A percentile compares a stretch with the other conserved stretches of the same genome.
phyloP scores from a whole-genome alignment of 2,329 filamentous ascomycete species.

The Lachnellula arida region DNA sequence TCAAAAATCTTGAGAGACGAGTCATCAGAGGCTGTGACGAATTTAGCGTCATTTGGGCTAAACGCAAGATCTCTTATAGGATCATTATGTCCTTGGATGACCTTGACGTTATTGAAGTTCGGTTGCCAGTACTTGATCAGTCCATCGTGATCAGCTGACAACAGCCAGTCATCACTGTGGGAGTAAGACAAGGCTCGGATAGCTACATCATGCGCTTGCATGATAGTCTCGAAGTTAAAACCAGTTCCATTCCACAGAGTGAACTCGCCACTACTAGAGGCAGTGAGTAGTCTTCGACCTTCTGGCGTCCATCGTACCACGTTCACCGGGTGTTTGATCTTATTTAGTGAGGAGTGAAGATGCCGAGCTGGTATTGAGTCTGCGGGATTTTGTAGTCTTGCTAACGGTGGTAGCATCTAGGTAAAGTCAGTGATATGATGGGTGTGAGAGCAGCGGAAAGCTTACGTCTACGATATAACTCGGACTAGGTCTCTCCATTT shows the following conservation, averaged over 20 bases:
- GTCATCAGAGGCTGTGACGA: constrained; percentile 93
- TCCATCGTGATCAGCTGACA: constrained; percentile 92
- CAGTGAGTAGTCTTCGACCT: constrained; percentile 83
- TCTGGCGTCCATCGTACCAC: constrained; percentile 98
- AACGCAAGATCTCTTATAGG: constrained; percentile 90
- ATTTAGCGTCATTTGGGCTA: constrained; percentile 90
- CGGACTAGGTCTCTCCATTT: constrained; percentile 76
- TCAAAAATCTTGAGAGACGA: constrained; percentile 93
- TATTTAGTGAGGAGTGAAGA: constrained; percentile 96
- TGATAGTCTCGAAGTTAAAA: constrained; percentile 99
- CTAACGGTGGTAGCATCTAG: constrained; percentile 82
- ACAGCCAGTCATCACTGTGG: constrained; percentile 92
- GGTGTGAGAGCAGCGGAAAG: constrained; percentile 1
- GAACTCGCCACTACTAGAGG: constrained; percentile 94
- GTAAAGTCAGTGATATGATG: constrained; percentile 9
- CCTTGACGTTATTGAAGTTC: constrained; percentile 98
- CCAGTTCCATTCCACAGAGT: constrained; percentile 98
- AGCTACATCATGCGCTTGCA: constrained; percentile 91
- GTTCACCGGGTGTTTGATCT: constrained; percentile 95
- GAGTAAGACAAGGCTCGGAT: constrained; percentile 84
- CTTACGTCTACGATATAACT: constrained; percentile 88
- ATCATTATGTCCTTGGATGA: constrained; percentile 84
- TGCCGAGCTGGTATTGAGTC: constrained; percentile 93
- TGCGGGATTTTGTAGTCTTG: constrained; percentile 66
- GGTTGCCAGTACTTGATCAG: constrained; percentile 98